Base-by-base conservation (phyloP, 1,284 basidiomycete genomes). In the Heterobasidion occidentale region DNA sequence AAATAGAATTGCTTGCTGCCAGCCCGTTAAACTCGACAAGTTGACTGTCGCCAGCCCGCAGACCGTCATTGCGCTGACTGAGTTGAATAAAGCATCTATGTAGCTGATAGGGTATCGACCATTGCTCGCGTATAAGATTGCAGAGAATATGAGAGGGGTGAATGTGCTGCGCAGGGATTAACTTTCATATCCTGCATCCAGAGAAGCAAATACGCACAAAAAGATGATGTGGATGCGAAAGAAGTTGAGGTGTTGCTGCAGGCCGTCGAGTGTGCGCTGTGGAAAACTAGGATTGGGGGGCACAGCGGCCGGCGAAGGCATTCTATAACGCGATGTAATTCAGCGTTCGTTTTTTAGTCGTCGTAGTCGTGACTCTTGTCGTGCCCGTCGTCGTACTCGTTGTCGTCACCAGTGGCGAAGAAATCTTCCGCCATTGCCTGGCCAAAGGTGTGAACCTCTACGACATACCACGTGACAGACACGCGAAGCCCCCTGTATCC, bases 31-130 rank as follows among this genome's bases (percentile, higher is more conserved):
- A 48, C 75, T 73, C 65, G 86, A 90, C 63, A 93, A 69, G 68
- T 93, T 83, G 61, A 91, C 74, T 6, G 89, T 85, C 46, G 80
- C 77, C 33, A 94, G 74, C 12, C 92, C 90, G 62, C 88, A 90
- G 57, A 92, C 86, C 3, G 85, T 84, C 75, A 92, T 84, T 9
- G 88, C 83, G 67, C 84, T 89, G 65, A 91, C 79, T 59, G 82
- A 90, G 64, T 80, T 78, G 73, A 83, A 94, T 47, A 93, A 77
- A 11, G 83, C 76, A 65, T 93, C 90, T 65, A 91, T 78, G 68
- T 90, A 91, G 44, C 77, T 63, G 51, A 90, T 76, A 51, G 77
- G 80, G 62, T 76, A 79, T 55, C 72, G 68, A 48, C 86, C 86
- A 77, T 89, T 89, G 68, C 78, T 78, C n/a, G 80, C 86, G 62